Conservation (phyloP, 176 grass and related monocot species). For the Raddia distichophylla region DNA sequence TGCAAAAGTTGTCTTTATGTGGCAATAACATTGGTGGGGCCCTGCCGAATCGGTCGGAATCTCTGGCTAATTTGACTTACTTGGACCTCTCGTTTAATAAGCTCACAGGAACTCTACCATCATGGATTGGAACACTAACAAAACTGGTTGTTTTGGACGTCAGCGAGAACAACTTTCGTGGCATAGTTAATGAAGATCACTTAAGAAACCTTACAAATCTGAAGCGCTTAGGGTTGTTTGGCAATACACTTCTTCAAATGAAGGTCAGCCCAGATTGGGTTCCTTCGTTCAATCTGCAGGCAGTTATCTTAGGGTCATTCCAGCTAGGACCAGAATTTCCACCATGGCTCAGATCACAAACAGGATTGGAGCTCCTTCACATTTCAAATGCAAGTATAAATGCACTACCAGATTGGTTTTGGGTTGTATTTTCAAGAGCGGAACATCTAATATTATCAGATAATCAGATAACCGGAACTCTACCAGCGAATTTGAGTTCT, state of each 20-base stretch:
- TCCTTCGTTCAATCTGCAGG: conserved; percentile 27
- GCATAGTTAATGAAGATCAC: conserved; percentile 10
- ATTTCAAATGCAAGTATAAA: conserved; percentile 36
- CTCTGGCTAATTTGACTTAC: conserved; percentile 12
- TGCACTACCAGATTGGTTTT: conserved; percentile 39
- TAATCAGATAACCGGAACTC: conserved; percentile 35
- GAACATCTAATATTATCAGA: background rate
- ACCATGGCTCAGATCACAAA: conserved; percentile 39
- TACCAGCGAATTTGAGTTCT: conserved; percentile 31
- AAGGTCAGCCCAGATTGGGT: conserved; percentile 20
- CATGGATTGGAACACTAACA: background rate
- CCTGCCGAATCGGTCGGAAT: background rate
- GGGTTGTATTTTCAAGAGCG: conserved; percentile 31
- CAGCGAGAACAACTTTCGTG: background rate
- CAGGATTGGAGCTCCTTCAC: background rate
- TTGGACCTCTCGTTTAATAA: background rate
- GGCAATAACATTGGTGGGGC: background rate
- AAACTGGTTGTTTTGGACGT: background rate
- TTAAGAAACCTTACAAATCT: conserved; percentile 4
- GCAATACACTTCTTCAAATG: background rate
- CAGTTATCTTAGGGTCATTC: background rate
- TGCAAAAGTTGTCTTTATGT: background rate
- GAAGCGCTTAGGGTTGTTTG: background rate
- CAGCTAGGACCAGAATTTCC: conserved; percentile 23
- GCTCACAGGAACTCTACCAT: background rate